phyloP scores from a whole-genome alignment of 108 stramenopile genomes.

The Asterionellopsis glacialis region DNA sequence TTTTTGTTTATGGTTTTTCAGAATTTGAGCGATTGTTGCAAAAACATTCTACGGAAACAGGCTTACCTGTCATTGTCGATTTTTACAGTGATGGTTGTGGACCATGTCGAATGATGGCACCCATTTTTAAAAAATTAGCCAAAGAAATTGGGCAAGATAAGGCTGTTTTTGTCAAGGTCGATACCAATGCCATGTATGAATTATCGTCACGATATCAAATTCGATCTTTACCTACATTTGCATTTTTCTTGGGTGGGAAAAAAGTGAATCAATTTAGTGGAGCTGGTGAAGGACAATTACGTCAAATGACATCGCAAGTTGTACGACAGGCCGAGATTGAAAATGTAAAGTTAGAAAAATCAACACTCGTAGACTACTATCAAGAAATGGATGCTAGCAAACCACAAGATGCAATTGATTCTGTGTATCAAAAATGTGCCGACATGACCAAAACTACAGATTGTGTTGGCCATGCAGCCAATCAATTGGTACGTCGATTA shows the following conservation, averaged over 20 bases:
- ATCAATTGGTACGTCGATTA: slow-evolving; percentile 67
- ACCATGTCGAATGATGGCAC: slow-evolving; percentile 89
- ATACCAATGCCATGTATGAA: slow-evolving; percentile 78
- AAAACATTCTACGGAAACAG: slow-evolving; percentile 86
- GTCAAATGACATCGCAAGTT: slow-evolving; percentile 64
- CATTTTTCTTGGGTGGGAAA: slow-evolving; percentile 78
- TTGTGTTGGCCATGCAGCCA: slow-evolving; percentile 75
- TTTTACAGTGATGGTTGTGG: slow-evolving; percentile 83
- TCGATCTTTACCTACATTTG: slow-evolving; percentile 86
- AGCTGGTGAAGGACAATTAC: slow-evolving; percentile 79
- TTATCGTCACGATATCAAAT: slow-evolving; percentile 62
- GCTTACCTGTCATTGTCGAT: slow-evolving; percentile 90
- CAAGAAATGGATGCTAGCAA: slow-evolving; percentile 66
- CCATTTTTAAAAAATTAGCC: slow-evolving; percentile 90
- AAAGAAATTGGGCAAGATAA: slow-evolving; percentile 62
- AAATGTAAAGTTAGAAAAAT: slow-evolving; percentile 65
- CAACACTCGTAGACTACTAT: slow-evolving; percentile 69
- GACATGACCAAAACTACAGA: slow-evolving; percentile 45
- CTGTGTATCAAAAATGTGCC: slow-evolving; percentile 78
- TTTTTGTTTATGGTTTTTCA: slow-evolving; percentile 5
- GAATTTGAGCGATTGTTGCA: slow-evolving; percentile 85
- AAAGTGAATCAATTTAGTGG: slow-evolving; percentile 81
- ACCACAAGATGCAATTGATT: slow-evolving; percentile 50
- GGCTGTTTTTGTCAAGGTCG: slow-evolving; percentile 93
- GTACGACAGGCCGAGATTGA: slow-evolving; percentile 59